Evolutionary conservation across 768 basidiomycete genomes (phyloP), one percentile per base, ranked within the genome.

Genomic region (Boletellus ananas): DNA sequence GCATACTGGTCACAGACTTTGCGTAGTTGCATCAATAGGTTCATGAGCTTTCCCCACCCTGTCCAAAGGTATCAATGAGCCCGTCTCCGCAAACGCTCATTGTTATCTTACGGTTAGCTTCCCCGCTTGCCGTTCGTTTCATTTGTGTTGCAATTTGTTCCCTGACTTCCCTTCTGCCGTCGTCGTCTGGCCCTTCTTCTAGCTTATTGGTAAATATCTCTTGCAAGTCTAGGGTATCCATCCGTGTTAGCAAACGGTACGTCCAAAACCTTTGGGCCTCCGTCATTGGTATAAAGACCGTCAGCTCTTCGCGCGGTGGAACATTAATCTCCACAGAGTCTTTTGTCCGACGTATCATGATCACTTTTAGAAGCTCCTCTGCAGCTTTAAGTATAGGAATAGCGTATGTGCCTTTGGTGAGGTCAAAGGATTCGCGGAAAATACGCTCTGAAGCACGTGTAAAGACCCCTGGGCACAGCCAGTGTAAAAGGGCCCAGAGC

Each of bases 1-100:
- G 60, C 79, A 29, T 55, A 81, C 78, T 87, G 85, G 58, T 85
- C 83, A 64, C 85, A 87, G 42, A 85, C 77, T 71, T 79, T 78
- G 39, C 85, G 75, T 11, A 88, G 70, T 64, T 87, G 85, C 72
- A 87, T 77, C 40, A 88, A 62, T n/a, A 87, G 70, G 63, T 84
- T 85, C 77, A 81, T 81, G 38, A 83, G 69, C 52, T 74, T 75
- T 49, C 67, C 74, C 74, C 78, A 83, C 46, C 72, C 79, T 81
- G 50, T n/a, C 37, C 2, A 21, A n/a, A 34, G 16, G 29, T 2
- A 20, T 45, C 17, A 60, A 37, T 12, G 16, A 52, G 9, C 9
- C 8, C 4, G 4, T 36, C 23, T 18, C 1, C 33, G 10, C 8
- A 3, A 40, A 45, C 35, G 33, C 1, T 33, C 2, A 16, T 45